Conservation (phyloP, 495 filamentous ascomycete species). For the Coniosporium apollinis region DNA sequence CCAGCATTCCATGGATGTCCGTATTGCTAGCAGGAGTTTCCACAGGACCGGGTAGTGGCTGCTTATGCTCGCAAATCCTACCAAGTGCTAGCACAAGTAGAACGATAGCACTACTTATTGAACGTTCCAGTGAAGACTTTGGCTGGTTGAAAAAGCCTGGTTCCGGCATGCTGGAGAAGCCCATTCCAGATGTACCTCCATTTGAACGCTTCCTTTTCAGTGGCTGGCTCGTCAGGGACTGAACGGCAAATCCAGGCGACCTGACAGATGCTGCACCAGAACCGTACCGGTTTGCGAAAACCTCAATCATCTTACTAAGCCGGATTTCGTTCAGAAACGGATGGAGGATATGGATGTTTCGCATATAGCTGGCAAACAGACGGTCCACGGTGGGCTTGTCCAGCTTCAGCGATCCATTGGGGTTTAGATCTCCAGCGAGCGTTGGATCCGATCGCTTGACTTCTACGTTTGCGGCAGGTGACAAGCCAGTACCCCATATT, state of each 20-base stretch:
- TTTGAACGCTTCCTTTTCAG: slow-evolving; percentile 41
- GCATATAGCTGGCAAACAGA: slow-evolving; percentile 54
- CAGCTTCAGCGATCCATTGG: slow-evolving; percentile 47
- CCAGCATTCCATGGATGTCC: too few relatives aligned
- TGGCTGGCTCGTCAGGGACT: slow-evolving; percentile 2
- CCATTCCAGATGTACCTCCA: slow-evolving; percentile 7
- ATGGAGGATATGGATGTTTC: slow-evolving; percentile 75
- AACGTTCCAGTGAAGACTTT: slow-evolving; percentile 28
- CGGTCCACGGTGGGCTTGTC: slow-evolving; percentile 40
- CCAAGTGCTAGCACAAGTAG: slow-evolving; percentile 74
- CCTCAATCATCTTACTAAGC: slow-evolving; percentile 32
- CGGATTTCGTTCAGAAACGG: slow-evolving; percentile 54
- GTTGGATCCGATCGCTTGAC: slow-evolving; percentile 8
- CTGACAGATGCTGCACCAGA: slow-evolving; percentile 9
- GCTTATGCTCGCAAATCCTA: slow-evolving; percentile 54
- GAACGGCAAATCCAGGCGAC: slow-evolving; percentile 6
- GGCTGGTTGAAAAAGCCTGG: slow-evolving; percentile 13
- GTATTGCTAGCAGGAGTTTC: neutral
- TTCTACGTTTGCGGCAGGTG: slow-evolving; percentile 7
- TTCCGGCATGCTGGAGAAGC: neutral
- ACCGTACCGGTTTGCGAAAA: slow-evolving; percentile 27
- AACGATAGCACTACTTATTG: slow-evolving; percentile 58
- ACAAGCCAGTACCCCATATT: slow-evolving; percentile 25
- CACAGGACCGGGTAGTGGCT: slow-evolving; percentile 42
- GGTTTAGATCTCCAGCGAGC: slow-evolving; percentile 32